Percentiles rank a stretch among this genome's conserved stretches.
Conservation (phyloP, 805 yeast genomes). For the Yarrowia bubula region DNA sequence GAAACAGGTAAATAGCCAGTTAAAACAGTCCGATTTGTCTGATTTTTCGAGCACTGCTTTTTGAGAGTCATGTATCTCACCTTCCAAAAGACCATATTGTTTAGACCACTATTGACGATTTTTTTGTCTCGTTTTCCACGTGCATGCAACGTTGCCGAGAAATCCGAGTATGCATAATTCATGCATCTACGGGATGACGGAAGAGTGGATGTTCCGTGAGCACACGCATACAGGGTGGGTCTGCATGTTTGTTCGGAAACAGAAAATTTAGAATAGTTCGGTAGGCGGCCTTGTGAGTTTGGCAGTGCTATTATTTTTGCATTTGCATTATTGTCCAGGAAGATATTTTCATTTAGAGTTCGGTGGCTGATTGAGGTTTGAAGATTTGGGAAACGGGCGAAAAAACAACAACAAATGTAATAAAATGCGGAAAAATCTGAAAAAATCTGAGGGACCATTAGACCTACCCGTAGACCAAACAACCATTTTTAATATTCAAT, state of each 20-base stretch:
- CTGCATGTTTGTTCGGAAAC: background rate
- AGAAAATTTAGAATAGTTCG: background rate
- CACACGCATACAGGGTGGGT: background rate
- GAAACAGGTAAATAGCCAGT: background rate
- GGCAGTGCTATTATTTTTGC: no score
- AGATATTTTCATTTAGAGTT: no score
- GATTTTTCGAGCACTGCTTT: background rate
- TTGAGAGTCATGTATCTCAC: background rate
- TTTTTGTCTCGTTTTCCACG: background rate
- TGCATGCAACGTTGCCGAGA: background rate
- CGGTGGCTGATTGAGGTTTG: no score
- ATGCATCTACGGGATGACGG: background rate
- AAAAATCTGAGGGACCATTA: no score
- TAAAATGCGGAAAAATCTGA: no score
- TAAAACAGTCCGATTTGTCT: background rate
- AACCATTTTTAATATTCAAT: no score
- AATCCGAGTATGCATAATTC: background rate
- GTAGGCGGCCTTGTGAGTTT: no score
- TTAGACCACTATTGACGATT: background rate
- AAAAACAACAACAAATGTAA: no score
- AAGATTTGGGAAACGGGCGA: no score
- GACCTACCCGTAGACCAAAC: no score
- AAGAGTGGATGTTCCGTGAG: background rate
- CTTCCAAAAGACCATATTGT: background rate
- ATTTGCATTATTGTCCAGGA: no score